phyloP scores from a whole-genome alignment of 371 early-diverging fungal species.

The Apophysomyces ossiformis region DNA sequence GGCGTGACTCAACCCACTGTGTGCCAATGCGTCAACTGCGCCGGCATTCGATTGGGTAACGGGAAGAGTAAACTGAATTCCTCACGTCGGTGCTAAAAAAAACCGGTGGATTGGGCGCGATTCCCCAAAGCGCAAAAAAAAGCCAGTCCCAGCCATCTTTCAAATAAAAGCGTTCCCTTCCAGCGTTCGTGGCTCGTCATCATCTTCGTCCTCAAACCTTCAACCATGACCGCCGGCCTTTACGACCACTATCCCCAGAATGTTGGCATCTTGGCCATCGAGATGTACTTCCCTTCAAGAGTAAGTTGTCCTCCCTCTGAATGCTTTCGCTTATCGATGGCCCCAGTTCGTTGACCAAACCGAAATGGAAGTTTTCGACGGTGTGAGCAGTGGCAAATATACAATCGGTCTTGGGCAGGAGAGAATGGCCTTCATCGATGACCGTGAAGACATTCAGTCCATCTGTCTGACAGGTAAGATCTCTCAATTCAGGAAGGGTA shows the following conservation, averaged over 20 bases:
- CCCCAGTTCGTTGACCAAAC: slow-evolving; percentile 85
- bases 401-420: slow-evolving; percentile 97
- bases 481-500: slow-evolving; percentile 4
- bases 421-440: slow-evolving; percentile 95
- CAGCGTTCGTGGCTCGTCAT: not conserved
- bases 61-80: slow-evolving; percentile 9
- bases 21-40: slow-evolving; percentile 12
- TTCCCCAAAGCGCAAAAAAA: not conserved
- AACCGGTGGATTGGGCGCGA: slow-evolving; percentile 7
- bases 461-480: slow-evolving; percentile 84
- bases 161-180: slow-evolving; percentile 10
- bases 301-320: slow-evolving; percentile 33
- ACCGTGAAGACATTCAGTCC: slow-evolving; percentile 96
- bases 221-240: slow-evolving; percentile 36
- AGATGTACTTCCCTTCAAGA: slow-evolving; percentile 89
- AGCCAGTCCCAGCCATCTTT: slow-evolving; percentile 6
- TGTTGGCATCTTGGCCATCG: slow-evolving; percentile 92
- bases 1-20: slow-evolving; percentile 1
- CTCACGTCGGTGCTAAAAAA: slow-evolving; percentile 7
- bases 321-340: not conserved
- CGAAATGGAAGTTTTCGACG: slow-evolving; percentile 89
- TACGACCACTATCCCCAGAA: slow-evolving; percentile 69
- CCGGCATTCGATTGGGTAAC: slow-evolving; percentile 7
- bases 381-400: slow-evolving; percentile 95
- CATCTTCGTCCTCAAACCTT: slow-evolving; percentile 1